Conservation (phyloP, 345 rosid genomes). For the Sonneratia caseolaris region DNA sequence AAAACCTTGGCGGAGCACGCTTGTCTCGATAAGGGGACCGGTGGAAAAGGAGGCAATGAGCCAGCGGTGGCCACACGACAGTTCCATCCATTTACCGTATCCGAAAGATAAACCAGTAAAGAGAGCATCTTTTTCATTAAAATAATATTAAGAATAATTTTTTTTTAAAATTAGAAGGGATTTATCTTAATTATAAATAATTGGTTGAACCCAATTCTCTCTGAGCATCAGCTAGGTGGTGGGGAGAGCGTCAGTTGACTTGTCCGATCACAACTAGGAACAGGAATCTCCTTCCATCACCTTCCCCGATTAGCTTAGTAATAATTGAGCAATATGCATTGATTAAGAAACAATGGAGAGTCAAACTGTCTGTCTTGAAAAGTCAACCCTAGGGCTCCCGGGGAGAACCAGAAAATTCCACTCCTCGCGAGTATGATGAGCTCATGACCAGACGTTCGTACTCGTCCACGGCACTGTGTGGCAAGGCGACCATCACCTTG, state of each 20-base stretch:
- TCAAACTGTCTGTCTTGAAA: not conserved
- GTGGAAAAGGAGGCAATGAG: not conserved
- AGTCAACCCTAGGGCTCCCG: not conserved
- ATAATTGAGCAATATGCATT: too few species aligned
- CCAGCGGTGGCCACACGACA: not conserved
- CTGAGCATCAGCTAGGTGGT: too few species aligned
- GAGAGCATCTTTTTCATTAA: not conserved
- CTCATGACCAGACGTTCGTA: constrained; percentile 44
- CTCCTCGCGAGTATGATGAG: constrained; percentile 20
- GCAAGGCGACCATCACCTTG: constrained; percentile 73
- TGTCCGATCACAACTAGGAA: too few species aligned
- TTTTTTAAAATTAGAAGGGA: too few species aligned
- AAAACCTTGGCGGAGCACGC: not conserved
- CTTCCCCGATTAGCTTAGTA: too few species aligned
- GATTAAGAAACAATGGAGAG: not conserved
- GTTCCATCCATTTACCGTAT: not conserved
- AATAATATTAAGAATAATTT: too few species aligned
- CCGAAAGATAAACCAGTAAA: too few species aligned
- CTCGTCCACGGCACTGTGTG: constrained; percentile 41
- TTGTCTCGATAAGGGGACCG: not conserved
- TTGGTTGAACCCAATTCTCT: too few species aligned
- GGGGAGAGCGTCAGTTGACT: too few species aligned
- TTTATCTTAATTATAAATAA: too few species aligned
- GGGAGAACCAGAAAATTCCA: not conserved
- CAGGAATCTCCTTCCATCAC: not conserved